Conservation (phyloP, 805 yeast genomes). For the Kockiozyma suomiensis region DNA sequence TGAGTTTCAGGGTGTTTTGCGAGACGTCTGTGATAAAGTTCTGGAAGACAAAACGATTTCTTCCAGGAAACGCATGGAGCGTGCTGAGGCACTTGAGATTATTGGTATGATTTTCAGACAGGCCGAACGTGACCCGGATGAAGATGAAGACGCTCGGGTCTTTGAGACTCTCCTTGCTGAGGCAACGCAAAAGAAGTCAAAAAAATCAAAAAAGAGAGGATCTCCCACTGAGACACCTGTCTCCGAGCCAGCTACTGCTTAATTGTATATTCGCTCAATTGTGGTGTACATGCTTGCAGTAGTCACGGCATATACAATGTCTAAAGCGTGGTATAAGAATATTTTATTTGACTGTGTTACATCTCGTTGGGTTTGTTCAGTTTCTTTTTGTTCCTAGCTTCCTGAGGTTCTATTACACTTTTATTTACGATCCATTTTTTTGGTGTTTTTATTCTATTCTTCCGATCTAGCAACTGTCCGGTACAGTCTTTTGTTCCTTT, state of each 20-base stretch:
- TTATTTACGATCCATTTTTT: no score
- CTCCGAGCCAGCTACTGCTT: background rate
- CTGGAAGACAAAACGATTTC: constrained; percentile 67
- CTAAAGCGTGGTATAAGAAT: no score
- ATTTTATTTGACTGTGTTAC: no score
- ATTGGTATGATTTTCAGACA: constrained; percentile 70
- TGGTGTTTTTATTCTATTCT: no score
- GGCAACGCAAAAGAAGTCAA: constrained; percentile 63
- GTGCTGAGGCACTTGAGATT: constrained; percentile 77
- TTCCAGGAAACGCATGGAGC: constrained; percentile 61
- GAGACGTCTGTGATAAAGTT: constrained; percentile 80
- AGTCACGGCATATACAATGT: no score
- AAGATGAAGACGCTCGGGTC: constrained; percentile 84
- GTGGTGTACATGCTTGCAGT: background rate
- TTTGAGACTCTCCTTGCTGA: constrained; percentile 93
- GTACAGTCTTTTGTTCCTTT: no score
- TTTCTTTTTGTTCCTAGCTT: no score
- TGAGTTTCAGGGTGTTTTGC: constrained; percentile 77
- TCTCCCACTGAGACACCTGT: constrained; percentile 11
- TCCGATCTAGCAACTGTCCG: no score
- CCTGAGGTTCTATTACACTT: no score
- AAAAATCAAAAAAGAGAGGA: constrained; percentile 49
- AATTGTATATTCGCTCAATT: background rate
- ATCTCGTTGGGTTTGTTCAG: no score
- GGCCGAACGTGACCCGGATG: constrained; percentile 78